Evolutionary conservation across 345 rosid genomes (phyloP).

Genomic region (Trapa bicornis): DNA sequence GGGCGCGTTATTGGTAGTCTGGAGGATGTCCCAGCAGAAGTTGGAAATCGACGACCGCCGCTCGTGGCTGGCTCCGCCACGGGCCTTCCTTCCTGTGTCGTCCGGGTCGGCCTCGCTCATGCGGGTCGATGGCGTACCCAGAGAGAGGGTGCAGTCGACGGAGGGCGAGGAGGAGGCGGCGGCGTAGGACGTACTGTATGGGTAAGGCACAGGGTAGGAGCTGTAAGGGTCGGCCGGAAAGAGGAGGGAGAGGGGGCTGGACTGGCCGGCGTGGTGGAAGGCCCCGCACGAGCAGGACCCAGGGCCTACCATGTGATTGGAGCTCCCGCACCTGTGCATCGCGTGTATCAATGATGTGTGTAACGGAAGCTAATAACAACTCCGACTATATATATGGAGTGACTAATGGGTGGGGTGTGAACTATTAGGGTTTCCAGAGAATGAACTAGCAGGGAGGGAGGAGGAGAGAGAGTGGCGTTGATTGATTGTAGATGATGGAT

Average conservation of each 20-base stretch:
- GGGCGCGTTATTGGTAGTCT: constrained; percentile 13
- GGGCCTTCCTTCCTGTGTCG: background rate
- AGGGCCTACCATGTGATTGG: constrained; percentile 30
- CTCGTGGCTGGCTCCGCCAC: constrained; percentile 11
- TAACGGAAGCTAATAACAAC: too few species aligned
- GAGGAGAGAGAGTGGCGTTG: background rate
- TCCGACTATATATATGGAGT: too few species aligned
- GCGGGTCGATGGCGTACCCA: constrained; percentile 46
- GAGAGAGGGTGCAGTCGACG: constrained; percentile 46
- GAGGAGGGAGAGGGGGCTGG: constrained; percentile 28
- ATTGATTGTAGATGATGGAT: background rate
- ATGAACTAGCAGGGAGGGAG: background rate
- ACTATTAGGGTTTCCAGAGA: background rate
- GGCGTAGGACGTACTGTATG: background rate
- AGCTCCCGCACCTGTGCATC: constrained; percentile 29
- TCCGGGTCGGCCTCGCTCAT: constrained; percentile 11
- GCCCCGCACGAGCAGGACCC: constrained; percentile 59
- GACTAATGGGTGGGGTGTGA: too few species aligned
- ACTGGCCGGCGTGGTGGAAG: constrained; percentile 26
- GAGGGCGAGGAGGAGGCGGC: constrained; percentile 9
- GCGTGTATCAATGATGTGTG: background rate
- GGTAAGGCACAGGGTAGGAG: background rate
- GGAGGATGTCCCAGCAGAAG: constrained; percentile 30
- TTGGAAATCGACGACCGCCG: constrained; percentile 21
- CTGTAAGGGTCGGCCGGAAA: constrained; percentile 20